Conservation (phyloP, 2,329 filamentous ascomycete species). For the Pseudogymnoascus sp. region DNA sequence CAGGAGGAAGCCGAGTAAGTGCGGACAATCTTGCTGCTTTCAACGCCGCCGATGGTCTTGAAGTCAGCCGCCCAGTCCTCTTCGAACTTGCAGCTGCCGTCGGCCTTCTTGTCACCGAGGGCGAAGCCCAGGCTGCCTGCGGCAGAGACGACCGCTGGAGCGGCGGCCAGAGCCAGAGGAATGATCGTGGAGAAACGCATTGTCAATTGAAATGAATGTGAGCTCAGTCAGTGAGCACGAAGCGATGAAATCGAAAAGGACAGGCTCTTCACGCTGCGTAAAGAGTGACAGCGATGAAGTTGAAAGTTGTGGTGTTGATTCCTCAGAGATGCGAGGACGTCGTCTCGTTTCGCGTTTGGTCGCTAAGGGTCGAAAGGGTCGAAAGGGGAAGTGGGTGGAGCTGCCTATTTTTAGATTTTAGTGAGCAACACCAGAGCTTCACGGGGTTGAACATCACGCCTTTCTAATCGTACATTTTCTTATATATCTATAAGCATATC, state of each 20-base stretch:
- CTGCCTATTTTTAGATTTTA: constrained; percentile 8
- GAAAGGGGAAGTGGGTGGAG: constrained; percentile 8
- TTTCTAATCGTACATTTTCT: background rate
- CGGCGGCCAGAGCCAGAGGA: constrained; percentile 26
- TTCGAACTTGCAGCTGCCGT: constrained; percentile 52
- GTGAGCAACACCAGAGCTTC: background rate
- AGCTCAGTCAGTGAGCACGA: background rate
- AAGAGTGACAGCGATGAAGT: constrained; percentile 5
- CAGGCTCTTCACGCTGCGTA: constrained; percentile 6
- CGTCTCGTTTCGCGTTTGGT: constrained; percentile 9
- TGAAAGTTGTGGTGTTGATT: background rate
- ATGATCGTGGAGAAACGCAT: constrained; percentile 18
- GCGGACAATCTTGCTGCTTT: constrained; percentile 48
- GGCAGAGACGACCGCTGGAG: constrained; percentile 41
- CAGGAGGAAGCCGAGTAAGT: constrained; percentile 61
- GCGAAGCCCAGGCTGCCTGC: constrained; percentile 54
- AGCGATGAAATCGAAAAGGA: background rate
- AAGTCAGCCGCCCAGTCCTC: constrained; percentile 59
- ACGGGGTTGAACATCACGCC: background rate
- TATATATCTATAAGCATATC: background rate
- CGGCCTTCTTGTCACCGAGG: constrained; percentile 53
- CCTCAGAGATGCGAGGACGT: background rate
- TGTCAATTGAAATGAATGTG: constrained; percentile 2
- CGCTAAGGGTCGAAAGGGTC: constrained; percentile 9
- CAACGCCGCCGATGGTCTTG: constrained; percentile 43